phyloP scores from a whole-genome alignment of 2,329 filamentous ascomycete species.

The Fusarium graminum region DNA sequence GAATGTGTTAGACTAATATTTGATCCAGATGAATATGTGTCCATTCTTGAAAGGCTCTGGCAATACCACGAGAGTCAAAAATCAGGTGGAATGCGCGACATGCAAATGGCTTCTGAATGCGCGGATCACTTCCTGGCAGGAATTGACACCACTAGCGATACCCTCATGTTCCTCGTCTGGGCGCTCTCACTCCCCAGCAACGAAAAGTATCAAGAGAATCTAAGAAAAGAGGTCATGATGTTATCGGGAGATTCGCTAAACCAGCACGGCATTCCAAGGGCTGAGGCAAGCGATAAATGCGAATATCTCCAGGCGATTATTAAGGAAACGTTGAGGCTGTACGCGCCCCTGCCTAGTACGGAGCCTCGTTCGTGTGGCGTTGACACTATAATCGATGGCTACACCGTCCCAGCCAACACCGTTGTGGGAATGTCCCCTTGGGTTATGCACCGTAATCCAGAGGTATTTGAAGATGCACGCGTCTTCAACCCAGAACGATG shows the following conservation, averaged over 20 bases:
- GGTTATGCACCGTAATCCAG: slow-evolving; percentile 46
- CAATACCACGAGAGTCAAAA: slow-evolving; percentile 49
- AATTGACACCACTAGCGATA: slow-evolving; percentile 66
- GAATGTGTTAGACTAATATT: neutral
- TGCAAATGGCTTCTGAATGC: slow-evolving; percentile 65
- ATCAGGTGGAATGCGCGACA: slow-evolving; percentile 51
- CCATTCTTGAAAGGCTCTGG: slow-evolving; percentile 57
- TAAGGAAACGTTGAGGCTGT: slow-evolving; percentile 64
- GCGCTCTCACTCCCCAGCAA: slow-evolving; percentile 61
- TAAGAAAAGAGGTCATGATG: slow-evolving; percentile 58
- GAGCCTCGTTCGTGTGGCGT: slow-evolving; percentile 58
- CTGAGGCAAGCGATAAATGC: slow-evolving; percentile 55
- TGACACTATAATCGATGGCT: slow-evolving; percentile 43
- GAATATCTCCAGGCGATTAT: slow-evolving; percentile 63
- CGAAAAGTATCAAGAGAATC: slow-evolving; percentile 57
- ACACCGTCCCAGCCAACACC: slow-evolving; percentile 41
- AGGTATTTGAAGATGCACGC: slow-evolving; percentile 42
- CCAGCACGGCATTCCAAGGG: slow-evolving; percentile 49
- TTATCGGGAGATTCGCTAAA: slow-evolving; percentile 45
- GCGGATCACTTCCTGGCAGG: slow-evolving; percentile 67
- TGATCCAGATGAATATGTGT: slow-evolving; percentile 29
- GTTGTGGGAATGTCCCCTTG: slow-evolving; percentile 49
- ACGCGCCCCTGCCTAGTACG: slow-evolving; percentile 64
- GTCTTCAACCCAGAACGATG: slow-evolving; percentile 49
- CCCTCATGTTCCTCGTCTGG: slow-evolving; percentile 65